A percentile compares a stretch with the other conserved stretches of the same genome.
Evolutionary conservation across 169 alveolate species (phyloP).

Genomic region (Condylostoma magnum): DNA sequence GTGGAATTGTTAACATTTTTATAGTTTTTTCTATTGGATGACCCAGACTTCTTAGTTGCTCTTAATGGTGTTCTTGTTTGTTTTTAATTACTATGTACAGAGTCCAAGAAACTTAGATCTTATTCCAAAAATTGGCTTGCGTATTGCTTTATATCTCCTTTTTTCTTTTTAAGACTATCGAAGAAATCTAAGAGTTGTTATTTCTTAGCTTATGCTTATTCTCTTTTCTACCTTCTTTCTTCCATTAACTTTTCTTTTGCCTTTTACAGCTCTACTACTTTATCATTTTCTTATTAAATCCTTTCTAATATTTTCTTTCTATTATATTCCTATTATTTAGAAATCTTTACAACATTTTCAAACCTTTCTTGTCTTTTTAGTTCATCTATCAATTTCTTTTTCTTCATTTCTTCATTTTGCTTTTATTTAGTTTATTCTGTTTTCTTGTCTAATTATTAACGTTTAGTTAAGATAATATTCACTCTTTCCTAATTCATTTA

Average conservation of each 20-base stretch:
- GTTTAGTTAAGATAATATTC: slow-evolving; percentile 40
- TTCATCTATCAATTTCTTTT: slow-evolving; percentile 52
- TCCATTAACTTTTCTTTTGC: slow-evolving; percentile 44
- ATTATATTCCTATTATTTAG: slow-evolving; percentile 51
- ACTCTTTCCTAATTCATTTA: slow-evolving; percentile 30
- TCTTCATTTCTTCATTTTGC: slow-evolving; percentile 34
- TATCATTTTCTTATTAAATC: slow-evolving; percentile 41
- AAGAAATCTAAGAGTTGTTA: slow-evolving; percentile 35
- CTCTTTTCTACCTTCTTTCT: slow-evolving; percentile 49
- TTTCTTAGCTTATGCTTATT: slow-evolving; percentile 55
- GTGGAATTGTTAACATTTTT: neutral
- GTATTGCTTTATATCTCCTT: slow-evolving; percentile 19
- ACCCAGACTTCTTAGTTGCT: neutral
- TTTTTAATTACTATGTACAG: neutral
- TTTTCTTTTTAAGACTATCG: slow-evolving; percentile 46
- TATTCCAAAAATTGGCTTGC: neutral
- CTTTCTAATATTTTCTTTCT: slow-evolving; percentile 44
- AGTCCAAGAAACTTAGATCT: neutral
- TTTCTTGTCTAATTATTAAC: slow-evolving; percentile 43
- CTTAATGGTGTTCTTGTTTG: neutral
- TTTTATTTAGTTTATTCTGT: slow-evolving; percentile 29
- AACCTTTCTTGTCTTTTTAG: slow-evolving; percentile 54
- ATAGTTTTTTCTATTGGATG: neutral
- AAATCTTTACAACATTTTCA: slow-evolving; percentile 59
- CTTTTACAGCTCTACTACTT: slow-evolving; percentile 38